Evolutionary conservation across 345 rosid species (phyloP).

Genomic region (Ceriops zippeliana): DNA sequence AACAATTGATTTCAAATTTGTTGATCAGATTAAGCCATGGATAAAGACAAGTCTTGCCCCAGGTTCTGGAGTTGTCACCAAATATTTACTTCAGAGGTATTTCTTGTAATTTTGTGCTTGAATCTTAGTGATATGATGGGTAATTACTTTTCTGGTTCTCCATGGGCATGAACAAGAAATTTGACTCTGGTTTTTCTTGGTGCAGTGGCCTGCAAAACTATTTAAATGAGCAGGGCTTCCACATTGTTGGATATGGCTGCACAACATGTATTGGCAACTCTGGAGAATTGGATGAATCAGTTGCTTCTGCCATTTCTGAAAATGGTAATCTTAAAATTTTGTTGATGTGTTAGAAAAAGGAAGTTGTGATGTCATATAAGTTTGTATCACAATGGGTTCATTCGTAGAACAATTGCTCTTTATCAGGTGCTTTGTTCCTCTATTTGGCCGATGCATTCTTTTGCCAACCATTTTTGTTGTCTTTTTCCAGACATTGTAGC

Average conservation of each 20-base stretch:
- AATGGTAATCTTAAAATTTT: conserved; percentile 54
- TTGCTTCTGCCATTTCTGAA: conserved; percentile 87
- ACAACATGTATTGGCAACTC: conserved; percentile 99
- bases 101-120: neutral
- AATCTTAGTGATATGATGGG: neutral
- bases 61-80: conserved; percentile 97
- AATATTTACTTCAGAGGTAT: conserved; percentile 80
- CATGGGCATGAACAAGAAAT: neutral
- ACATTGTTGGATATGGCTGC: conserved; percentile 97
- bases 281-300: conserved; percentile 89
- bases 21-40: conserved; percentile 91
- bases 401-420: neutral
- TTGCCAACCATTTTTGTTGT: neutral
- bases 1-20: conserved; percentile 16
- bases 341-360: neutral
- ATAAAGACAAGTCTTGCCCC: conserved; percentile 99
- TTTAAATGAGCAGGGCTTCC: conserved; percentile 84
- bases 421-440: neutral
- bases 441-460: neutral
- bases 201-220: conserved; percentile 90
- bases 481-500: conserved; percentile 74
- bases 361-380: neutral
- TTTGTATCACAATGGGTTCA: neutral
- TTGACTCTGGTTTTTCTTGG: conserved; percentile 2
- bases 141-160: neutral